Conservation (phyloP, 2,329 filamentous ascomycete species). For the Clonostachys sp. region DNA sequence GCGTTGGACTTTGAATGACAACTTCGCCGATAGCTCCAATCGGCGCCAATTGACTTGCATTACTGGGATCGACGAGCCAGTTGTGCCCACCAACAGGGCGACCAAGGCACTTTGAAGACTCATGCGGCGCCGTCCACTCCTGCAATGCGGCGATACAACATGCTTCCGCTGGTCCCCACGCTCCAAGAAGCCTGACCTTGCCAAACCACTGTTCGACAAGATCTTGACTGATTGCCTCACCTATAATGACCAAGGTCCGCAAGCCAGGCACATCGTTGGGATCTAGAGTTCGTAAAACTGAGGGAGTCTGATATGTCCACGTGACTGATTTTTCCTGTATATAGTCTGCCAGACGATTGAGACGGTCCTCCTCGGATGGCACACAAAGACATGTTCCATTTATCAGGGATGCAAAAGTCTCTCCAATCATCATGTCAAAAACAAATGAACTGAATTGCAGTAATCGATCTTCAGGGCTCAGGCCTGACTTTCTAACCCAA, state of each 20-base stretch:
- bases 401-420: not conserved
- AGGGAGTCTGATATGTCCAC: not conserved
- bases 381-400: not conserved
- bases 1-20: constrained; percentile 17
- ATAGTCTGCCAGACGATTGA: not conserved
- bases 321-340: not conserved
- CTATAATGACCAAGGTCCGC: constrained; percentile 2
- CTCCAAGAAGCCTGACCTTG: constrained; percentile 1
- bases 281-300: not conserved
- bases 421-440: constrained; percentile 1
- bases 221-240: constrained; percentile 4
- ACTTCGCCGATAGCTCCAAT: constrained; percentile 7
- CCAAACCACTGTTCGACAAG: constrained; percentile 4
- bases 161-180: constrained; percentile 5
- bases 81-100: constrained; percentile 3
- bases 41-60: constrained; percentile 3
- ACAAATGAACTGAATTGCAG: constrained; percentile 1
- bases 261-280: constrained; percentile 1
- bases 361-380: not conserved
- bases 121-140: not conserved
- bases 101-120: constrained; percentile 3
- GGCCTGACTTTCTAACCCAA: not conserved
- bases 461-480: not conserved
- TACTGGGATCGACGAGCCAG: constrained; percentile 5
- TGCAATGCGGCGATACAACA: constrained; percentile 5